These are phyloP conservation scores for Colletotrichum falcatum DNA, from an alignment of 2,329 filamentous ascomycete genomes.

Conservation along the genomic window DNA sequence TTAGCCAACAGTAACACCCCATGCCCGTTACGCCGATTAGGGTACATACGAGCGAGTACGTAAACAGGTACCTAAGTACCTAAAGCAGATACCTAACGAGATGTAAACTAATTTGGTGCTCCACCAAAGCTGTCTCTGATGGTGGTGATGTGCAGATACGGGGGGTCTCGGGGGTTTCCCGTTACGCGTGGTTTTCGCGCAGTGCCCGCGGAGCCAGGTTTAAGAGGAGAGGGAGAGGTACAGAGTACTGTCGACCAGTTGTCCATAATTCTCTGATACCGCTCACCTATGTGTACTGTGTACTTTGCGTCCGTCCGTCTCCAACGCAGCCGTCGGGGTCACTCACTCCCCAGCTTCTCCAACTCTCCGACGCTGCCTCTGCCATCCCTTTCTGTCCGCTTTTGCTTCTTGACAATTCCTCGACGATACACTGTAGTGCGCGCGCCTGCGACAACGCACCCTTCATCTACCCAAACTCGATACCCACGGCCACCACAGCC, in stretches of 20 bases:
- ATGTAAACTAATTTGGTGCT: background rate
- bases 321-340: background rate
- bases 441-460: background rate
- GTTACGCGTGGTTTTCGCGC: too few species aligned
- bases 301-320: background rate
- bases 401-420: constrained; percentile 23
- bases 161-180: constrained; percentile 11
- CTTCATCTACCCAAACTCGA: background rate
- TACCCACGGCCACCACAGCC: background rate
- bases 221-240: too few species aligned
- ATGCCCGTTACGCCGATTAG: too few species aligned
- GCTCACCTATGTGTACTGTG: background rate
- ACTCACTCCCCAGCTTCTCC: constrained; percentile 22
- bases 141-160: constrained; percentile 8
- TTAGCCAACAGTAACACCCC: too few species aligned
- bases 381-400: constrained; percentile 23
- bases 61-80: too few species aligned
- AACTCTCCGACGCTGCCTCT: constrained; percentile 6
- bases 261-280: too few species aligned
- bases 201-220: too few species aligned
- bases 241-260: background rate
- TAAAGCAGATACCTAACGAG: too few species aligned
- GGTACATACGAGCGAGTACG: too few species aligned
- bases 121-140: constrained; percentile 23
- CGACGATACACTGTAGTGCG: constrained; percentile 6